These are phyloP conservation scores for Malus hybrid DNA, from an alignment of 331 rosid genomes.

Conservation along the genomic window DNA sequence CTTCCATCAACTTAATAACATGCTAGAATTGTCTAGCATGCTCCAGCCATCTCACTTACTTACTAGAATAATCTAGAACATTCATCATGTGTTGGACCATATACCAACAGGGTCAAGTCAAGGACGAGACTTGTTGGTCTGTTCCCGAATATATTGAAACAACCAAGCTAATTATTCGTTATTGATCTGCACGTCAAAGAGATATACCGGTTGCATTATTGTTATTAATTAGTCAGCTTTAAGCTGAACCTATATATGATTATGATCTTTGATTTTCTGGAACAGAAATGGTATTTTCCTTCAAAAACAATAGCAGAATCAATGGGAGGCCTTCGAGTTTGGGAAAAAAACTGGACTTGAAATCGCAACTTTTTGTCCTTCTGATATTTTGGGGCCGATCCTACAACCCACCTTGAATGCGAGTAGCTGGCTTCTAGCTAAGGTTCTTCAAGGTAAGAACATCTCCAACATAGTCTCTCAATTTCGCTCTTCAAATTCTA, in stretches of 20 bases:
- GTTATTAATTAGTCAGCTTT: no score
- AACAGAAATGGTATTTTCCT: constrained; percentile 53
- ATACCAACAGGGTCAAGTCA: constrained; percentile 27
- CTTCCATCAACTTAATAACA: no score
- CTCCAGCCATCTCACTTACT: no score
- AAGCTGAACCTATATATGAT: not conserved
- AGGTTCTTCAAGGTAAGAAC: constrained; percentile 37
- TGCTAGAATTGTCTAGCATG: no score
- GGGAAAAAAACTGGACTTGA: constrained; percentile 35
- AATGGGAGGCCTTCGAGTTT: constrained; percentile 33
- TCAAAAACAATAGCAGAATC: constrained; percentile 62
- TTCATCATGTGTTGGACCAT: no score
- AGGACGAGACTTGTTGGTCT: constrained; percentile 66
- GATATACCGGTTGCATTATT: no score
- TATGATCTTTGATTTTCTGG: not conserved
- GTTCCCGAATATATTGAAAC: constrained; percentile 45
- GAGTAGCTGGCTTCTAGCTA: constrained; percentile 37
- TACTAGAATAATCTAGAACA: no score
- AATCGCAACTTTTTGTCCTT: constrained; percentile 53
- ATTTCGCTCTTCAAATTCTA: no score
- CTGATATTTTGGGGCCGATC: constrained; percentile 42
- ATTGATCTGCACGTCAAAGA: not conserved
- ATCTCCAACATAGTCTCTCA: no score
- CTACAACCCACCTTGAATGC: constrained; percentile 48
- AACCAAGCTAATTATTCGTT: constrained; percentile 24